A percentile compares a stretch with the other conserved stretches of the same genome.
Evolutionary conservation across 495 filamentous ascomycete species (phyloP).

Genomic region (Penicillium turbatum): DNA sequence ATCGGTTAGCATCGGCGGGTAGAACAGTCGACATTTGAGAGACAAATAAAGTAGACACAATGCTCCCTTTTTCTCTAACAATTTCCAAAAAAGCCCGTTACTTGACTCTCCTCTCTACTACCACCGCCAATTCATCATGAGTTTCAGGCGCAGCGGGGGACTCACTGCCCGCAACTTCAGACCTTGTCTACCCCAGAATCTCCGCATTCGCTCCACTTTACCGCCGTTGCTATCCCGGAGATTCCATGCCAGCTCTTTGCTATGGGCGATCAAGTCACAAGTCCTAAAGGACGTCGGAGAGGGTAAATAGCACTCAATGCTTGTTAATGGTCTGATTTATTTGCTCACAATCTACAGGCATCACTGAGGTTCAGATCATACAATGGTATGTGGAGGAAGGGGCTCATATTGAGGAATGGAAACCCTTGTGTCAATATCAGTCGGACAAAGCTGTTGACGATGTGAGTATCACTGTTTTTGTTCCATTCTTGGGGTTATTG

Average conservation of each 20-base stretch:
- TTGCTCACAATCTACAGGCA: constrained; percentile 53
- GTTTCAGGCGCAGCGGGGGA: constrained; percentile 28
- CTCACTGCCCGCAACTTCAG: constrained; percentile 26
- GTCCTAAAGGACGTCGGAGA: constrained; percentile 95
- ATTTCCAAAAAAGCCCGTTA: background rate
- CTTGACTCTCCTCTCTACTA: constrained; percentile 2
- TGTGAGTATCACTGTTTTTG: constrained; percentile 35
- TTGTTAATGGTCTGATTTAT: constrained; percentile 6
- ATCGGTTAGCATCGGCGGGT: constrained; percentile 42
- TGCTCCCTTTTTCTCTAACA: constrained; percentile 6
- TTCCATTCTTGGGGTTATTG: background rate
- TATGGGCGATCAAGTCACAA: constrained; percentile 74
- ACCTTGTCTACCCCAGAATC: constrained; percentile 25
- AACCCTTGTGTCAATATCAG: constrained; percentile 94
- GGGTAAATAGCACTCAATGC: constrained; percentile 51
- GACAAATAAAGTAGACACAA: constrained; percentile 18
- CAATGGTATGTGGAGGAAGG: constrained; percentile 99
- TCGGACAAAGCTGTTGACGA: constrained; percentile 98
- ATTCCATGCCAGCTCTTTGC: constrained; percentile 59
- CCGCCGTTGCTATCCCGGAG: constrained; percentile 27
- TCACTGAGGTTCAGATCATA: constrained; percentile 96
- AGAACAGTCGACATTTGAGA: constrained; percentile 6
- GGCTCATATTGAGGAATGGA: constrained; percentile 95
- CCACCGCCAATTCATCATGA: constrained; percentile 28
- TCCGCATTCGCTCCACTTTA: constrained; percentile 28